Base-by-base conservation (phyloP, 1,139 yeast species). In the Hemisphaericaspora xylofermentans region DNA sequence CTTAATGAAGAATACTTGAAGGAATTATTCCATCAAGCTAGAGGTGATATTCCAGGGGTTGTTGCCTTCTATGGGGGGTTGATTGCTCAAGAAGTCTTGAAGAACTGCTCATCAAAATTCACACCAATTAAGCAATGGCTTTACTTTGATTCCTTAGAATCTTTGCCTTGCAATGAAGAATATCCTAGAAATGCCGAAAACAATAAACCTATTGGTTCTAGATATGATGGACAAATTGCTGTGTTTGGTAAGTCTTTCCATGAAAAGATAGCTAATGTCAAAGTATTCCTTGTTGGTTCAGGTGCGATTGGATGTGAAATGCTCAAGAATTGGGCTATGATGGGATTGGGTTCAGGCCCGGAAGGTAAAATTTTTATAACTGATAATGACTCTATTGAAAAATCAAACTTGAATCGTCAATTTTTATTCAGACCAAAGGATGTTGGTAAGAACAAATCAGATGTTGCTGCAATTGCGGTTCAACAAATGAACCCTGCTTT, bases 261-360 rank as follows among this genome's bases (percentile, higher is more conserved):
- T 57, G 80, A 84, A 54, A 71, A 70, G 38, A 66, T 93, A 46
- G 79, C 88, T 35, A 88, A 91, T 62, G 70, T 87, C 50, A 84
- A 79, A 58, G 88, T 91, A 4, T 93, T 93, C 63, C 72, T 93
- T 51, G 98, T 93, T 33, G 99, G 99, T 39, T 81, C 98, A 2
- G 99, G 99, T 60, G 99, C 99, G 30, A 93, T 93, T 72, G 99
- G 99, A 36, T 93, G 99, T 69, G 99, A 93, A 68, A 93, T 94
- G 94, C 75, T 93, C 58, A 93, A 93, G 67, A 91, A 89, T 60
- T 93, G 98, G 98, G 97, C 98, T 7, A 77, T 93, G 79, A 78
- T 91, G 82, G 98, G 99, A 37, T 71, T 93, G 43, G 98, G 96
- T 26, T 75, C 95, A 19, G 98, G 98, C 26, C 88, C 93, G 29